A percentile compares a stretch with the other conserved stretches of the same genome.
These are phyloP conservation scores for Penicillium steckii DNA, from an alignment of 495 filamentous ascomycete genomes.

Conservation along the genomic window DNA sequence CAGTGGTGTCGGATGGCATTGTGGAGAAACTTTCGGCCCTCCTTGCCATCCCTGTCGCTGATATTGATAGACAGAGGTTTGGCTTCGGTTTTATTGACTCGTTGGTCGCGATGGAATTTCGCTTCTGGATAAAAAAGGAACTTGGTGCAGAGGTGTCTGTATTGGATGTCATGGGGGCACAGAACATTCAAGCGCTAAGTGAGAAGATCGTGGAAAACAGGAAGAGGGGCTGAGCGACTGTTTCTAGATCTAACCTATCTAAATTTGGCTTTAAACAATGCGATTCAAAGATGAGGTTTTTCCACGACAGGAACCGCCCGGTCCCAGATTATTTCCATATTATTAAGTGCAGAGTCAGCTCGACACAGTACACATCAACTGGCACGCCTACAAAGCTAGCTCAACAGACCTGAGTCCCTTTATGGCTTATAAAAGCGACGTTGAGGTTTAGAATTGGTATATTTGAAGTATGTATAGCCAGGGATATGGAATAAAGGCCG, in stretches of 20 bases:
- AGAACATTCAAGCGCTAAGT: conserved; percentile 24
- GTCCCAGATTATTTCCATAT: too few species aligned
- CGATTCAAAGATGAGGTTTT: too few species aligned
- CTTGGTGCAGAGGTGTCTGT: conserved; percentile 38
- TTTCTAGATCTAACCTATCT: not conserved
- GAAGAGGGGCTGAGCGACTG: not conserved
- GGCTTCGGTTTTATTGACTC: conserved; percentile 42
- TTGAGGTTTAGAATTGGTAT: too few species aligned
- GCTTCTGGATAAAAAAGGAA: conserved; percentile 40
- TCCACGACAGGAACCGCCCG: too few species aligned
- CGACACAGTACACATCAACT: too few species aligned
- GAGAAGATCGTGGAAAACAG: conserved; percentile 20
- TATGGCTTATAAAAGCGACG: too few species aligned
- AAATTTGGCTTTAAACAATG: too few species aligned
- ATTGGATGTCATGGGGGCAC: conserved; percentile 38
- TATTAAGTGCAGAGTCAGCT: too few species aligned
- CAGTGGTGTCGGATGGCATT: conserved; percentile 22
- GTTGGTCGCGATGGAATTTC: conserved; percentile 47
- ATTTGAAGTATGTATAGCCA: too few species aligned
- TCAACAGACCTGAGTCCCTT: too few species aligned
- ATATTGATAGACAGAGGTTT: conserved; percentile 35
- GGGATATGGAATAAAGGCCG: too few species aligned
- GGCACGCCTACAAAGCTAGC: too few species aligned
- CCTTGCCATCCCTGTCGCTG: conserved; percentile 36
- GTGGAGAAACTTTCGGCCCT: conserved; percentile 25